Evolutionary conservation across 1,284 basidiomycete genomes (phyloP).

Genomic region (Clitocybe nebularis): DNA sequence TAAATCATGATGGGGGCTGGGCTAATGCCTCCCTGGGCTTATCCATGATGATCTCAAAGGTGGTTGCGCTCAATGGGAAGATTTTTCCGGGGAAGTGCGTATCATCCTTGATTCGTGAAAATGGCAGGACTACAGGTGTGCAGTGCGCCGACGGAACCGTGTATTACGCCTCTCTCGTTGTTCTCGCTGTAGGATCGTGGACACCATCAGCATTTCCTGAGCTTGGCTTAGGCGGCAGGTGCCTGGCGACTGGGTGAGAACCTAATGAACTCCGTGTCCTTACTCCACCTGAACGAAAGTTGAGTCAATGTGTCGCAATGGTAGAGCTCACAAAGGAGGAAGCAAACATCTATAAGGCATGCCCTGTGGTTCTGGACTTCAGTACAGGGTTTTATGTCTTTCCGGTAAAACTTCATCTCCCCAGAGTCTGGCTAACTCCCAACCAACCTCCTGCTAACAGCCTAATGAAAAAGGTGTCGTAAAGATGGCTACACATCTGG

Average conservation of each 20-base stretch:
- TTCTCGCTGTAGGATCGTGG: slow-evolving; percentile 81
- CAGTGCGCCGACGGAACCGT: slow-evolving; percentile 56
- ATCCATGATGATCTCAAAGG: slow-evolving; percentile 50
- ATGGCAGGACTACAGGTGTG: slow-evolving; percentile 56
- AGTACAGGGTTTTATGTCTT: slow-evolving; percentile 70
- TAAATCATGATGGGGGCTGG: slow-evolving; percentile 85
- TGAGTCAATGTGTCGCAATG: slow-evolving; percentile 73
- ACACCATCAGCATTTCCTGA: slow-evolving; percentile 74
- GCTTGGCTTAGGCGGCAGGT: slow-evolving; percentile 43
- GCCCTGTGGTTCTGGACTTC: slow-evolving; percentile 75
- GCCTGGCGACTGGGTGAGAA: slow-evolving; percentile 69
- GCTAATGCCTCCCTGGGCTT: slow-evolving; percentile 74
- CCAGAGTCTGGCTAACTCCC: not conserved
- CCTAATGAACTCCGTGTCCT: not conserved
- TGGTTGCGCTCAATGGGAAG: slow-evolving; percentile 56
- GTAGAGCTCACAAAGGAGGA: slow-evolving; percentile 74
- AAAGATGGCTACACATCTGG: slow-evolving; percentile 71
- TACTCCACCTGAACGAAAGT: slow-evolving; percentile 3
- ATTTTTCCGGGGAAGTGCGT: slow-evolving; percentile 60
- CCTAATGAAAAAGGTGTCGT: slow-evolving; percentile 67
- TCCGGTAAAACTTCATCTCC: slow-evolving; percentile 50
- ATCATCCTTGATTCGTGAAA: slow-evolving; percentile 36
- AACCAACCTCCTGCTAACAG: slow-evolving; percentile 30
- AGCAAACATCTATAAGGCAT: slow-evolving; percentile 51
- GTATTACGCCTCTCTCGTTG: slow-evolving; percentile 52